Evolutionary conservation across 352 stramenopile genomes (phyloP).

Genomic region (Globisporangium yorkense): DNA sequence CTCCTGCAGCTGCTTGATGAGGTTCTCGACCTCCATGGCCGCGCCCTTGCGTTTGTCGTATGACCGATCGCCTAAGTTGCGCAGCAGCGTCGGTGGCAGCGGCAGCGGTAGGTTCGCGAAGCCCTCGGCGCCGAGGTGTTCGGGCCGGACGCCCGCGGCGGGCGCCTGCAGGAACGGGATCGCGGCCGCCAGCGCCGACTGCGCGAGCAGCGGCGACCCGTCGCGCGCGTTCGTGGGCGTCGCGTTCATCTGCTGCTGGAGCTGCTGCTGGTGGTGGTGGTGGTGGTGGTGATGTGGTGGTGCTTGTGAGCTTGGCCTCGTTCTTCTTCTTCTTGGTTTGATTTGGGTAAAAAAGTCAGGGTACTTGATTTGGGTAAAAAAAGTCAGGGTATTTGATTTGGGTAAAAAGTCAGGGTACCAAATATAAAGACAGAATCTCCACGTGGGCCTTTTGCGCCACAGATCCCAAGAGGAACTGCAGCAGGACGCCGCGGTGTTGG

Average conservation of each 20-base stretch:
- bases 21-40: conserved; percentile 97
- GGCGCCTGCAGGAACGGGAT: conserved; percentile 33
- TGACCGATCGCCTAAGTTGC: conserved; percentile 94
- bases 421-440: too few relatives aligned
- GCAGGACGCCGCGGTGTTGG: too few relatives aligned
- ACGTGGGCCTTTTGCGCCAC: too few relatives aligned
- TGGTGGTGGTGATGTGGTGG: not conserved
- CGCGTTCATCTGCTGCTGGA: not conserved
- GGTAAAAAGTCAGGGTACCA: too few relatives aligned
- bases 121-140: not conserved
- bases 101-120: conserved; percentile 49
- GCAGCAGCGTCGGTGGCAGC: conserved; percentile 71
- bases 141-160: not conserved
- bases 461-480: too few relatives aligned
- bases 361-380: too few relatives aligned
- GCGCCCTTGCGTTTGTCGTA: conserved; percentile 99
- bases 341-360: too few relatives aligned
- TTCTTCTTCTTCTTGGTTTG: too few relatives aligned
- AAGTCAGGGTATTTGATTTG: too few relatives aligned
- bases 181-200: conserved; percentile 44
- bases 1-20: conserved; percentile 97
- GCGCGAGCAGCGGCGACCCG: conserved; percentile 40
- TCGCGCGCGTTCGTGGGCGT: conserved; percentile 2
- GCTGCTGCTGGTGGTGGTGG: not conserved
- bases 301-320: too few relatives aligned